phyloP scores from a whole-genome alignment of 345 rosid species.

The Syzygium oleosum region DNA sequence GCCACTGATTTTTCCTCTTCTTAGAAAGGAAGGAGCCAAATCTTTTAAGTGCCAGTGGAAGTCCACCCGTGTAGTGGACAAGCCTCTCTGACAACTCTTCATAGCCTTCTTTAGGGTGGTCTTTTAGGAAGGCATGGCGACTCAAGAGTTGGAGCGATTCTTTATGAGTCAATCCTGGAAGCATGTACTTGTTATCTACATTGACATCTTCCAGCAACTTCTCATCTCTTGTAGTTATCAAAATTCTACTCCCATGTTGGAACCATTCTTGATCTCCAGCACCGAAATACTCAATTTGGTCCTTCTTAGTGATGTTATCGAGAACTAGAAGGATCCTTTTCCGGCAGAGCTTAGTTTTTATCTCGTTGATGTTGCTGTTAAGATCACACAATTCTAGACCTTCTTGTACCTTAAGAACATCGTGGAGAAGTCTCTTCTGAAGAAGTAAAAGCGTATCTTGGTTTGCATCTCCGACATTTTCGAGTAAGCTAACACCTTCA shows the following conservation, averaged over 20 bases:
- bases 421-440: background rate
- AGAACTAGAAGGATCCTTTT: background rate
- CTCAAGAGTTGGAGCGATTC: background rate
- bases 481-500: slow-evolving; percentile 6
- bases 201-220: background rate
- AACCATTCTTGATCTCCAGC: background rate
- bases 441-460: background rate
- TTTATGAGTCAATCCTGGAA: background rate
- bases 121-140: background rate
- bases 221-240: background rate
- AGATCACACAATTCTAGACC: background rate
- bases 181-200: background rate
- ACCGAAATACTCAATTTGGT: background rate
- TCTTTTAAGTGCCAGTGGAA: too few species aligned
- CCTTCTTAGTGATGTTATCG: background rate
- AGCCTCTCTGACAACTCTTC: too few species aligned
- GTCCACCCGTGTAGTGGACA: too few species aligned
- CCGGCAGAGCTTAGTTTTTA: background rate
- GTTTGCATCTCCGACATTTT: background rate
- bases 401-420: background rate
- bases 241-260: background rate
- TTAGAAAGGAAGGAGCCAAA: too few species aligned
- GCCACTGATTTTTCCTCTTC: too few species aligned
- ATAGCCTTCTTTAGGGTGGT: too few species aligned
- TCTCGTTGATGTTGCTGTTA: background rate